Evolutionary conservation across 768 basidiomycete species (phyloP).

Genomic region (Cystobasidiopsis lactophilus): DNA sequence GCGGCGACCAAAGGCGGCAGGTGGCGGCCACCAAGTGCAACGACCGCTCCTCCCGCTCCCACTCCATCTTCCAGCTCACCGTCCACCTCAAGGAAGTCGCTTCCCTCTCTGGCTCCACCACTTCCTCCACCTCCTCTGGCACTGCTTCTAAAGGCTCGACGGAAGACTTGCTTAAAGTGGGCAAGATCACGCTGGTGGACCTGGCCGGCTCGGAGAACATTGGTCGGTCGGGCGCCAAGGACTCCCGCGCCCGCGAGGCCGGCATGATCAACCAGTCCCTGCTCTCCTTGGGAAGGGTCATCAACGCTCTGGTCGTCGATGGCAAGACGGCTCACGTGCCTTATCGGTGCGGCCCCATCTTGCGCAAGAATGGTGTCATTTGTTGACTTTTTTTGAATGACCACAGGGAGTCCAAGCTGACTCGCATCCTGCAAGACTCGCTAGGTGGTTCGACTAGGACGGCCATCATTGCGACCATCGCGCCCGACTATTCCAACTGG

Average conservation of each 20-base stretch:
- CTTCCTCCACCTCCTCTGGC: background rate
- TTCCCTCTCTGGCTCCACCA: constrained; percentile 1
- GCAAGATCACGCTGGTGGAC: constrained; percentile 92
- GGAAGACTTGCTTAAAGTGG: constrained; percentile 74
- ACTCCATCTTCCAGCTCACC: constrained; percentile 91
- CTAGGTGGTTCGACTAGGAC: constrained; percentile 92
- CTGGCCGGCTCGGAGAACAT: constrained; percentile 95
- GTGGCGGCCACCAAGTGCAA: constrained; percentile 95
- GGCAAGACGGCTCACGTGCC: constrained; percentile 61
- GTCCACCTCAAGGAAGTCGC: constrained; percentile 70
- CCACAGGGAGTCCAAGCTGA: constrained; percentile 83
- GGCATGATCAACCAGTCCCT: constrained; percentile 98
- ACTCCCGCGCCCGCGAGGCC: constrained; percentile 82
- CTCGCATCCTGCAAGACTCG: constrained; percentile 94
- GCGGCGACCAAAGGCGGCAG: constrained; percentile 75
- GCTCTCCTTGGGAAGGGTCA: constrained; percentile 86
- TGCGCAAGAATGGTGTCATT: background rate
- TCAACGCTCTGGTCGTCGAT: constrained; percentile 85
- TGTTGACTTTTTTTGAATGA: background rate
- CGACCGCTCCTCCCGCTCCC: constrained; percentile 71
- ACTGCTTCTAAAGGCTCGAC: constrained; percentile 32
- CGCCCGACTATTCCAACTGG: constrained; percentile 75
- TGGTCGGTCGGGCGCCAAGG: constrained; percentile 81
- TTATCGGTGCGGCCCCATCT: constrained; percentile 41
- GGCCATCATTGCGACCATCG: constrained; percentile 88